Evolutionary conservation across 1,139 yeast species (phyloP).

Genomic region (Yamadazyma taylorii): DNA sequence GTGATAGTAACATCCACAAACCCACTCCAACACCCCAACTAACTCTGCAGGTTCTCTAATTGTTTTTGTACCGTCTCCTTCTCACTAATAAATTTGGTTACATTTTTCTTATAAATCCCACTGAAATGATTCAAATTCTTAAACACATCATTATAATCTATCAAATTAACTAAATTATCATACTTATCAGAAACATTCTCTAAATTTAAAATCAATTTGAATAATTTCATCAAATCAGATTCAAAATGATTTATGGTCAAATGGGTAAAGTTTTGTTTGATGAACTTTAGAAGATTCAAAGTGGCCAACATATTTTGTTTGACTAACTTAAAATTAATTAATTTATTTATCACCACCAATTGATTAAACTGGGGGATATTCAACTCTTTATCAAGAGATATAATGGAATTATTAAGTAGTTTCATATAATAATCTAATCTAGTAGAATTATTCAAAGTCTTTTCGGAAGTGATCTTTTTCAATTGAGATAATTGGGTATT

Average conservation of each 20-base stretch:
- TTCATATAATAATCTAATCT: slow-evolving; percentile 65
- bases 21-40: no score
- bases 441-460: slow-evolving; percentile 24
- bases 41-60: not conserved
- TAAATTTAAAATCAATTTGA: slow-evolving; percentile 10
- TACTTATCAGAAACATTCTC: slow-evolving; percentile 24
- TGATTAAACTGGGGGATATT: slow-evolving; percentile 32
- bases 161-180: slow-evolving; percentile 42
- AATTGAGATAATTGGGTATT: slow-evolving; percentile 16
- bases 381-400: slow-evolving; percentile 47
- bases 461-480: slow-evolving; percentile 10
- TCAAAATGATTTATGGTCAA: slow-evolving; percentile 18
- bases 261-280: slow-evolving; percentile 18
- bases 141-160: slow-evolving; percentile 52
- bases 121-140: slow-evolving; percentile 50
- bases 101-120: slow-evolving; percentile 46
- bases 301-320: slow-evolving; percentile 48
- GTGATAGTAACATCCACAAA: no score
- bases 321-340: slow-evolving; percentile 44
- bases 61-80: slow-evolving; percentile 6
- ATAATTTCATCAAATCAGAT: slow-evolving; percentile 17
- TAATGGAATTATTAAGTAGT: slow-evolving; percentile 56
- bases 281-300: slow-evolving; percentile 42
- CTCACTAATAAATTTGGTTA: slow-evolving; percentile 17
- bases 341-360: slow-evolving; percentile 35